Conservation (phyloP, 2,329 filamentous ascomycete species). For the Curvularia eragrostidis region DNA sequence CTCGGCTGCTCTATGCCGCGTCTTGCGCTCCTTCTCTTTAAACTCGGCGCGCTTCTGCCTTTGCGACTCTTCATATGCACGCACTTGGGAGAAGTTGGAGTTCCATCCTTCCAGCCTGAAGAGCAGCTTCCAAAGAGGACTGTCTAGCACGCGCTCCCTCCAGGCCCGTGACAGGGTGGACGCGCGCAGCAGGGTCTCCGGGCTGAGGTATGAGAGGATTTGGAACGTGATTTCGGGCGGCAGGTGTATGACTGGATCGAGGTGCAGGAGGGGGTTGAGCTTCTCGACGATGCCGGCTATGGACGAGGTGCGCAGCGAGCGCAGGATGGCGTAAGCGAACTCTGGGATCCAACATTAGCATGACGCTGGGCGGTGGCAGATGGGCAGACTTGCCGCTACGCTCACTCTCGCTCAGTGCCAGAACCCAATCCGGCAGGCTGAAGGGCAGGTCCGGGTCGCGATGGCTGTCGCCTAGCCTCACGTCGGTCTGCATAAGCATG, state of each 20-base stretch:
- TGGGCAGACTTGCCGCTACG: constrained; percentile 58
- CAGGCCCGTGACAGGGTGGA: constrained; percentile 81
- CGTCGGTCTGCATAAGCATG: constrained; percentile 48
- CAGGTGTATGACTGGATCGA: constrained; percentile 86
- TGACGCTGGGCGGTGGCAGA: background rate
- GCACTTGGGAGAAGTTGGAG: constrained; percentile 69
- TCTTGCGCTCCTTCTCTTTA: constrained; percentile 53
- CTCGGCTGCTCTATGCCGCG: constrained; percentile 53
- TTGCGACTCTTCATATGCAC: constrained; percentile 67
- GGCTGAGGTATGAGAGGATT: constrained; percentile 85
- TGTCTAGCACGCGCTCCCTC: constrained; percentile 81
- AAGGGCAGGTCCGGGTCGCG: constrained; percentile 39
- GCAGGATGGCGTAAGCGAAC: constrained; percentile 78
- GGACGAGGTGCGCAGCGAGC: constrained; percentile 78
- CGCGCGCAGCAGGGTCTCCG: constrained; percentile 78
- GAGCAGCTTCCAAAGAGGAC: constrained; percentile 82
- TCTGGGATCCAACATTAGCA: constrained; percentile 60
- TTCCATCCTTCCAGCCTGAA: constrained; percentile 90
- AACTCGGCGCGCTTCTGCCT: constrained; percentile 48
- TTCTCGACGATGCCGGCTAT: constrained; percentile 82
- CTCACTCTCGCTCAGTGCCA: constrained; percentile 61
- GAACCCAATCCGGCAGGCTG: constrained; percentile 62
- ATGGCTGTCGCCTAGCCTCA: constrained; percentile 44
- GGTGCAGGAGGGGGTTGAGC: constrained; percentile 83
- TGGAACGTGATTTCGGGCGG: constrained; percentile 91